These are phyloP conservation scores for Aspergillus oerlinghausenensis DNA, from an alignment of 2,329 filamentous ascomycete species.

Conservation along the genomic window DNA sequence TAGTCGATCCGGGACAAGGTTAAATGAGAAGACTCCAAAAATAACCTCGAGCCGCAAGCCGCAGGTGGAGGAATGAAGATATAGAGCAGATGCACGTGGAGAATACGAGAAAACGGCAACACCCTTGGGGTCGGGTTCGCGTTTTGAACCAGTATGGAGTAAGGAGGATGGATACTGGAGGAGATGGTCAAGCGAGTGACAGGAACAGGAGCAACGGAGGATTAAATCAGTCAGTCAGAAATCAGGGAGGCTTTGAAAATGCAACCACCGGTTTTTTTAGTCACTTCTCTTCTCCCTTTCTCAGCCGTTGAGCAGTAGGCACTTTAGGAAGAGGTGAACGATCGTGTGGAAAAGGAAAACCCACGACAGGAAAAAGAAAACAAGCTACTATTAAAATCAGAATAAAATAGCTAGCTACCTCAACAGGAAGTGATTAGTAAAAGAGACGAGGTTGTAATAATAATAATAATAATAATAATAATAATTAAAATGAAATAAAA, in stretches of 20 bases:
- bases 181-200: conserved; percentile 1
- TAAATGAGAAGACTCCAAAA: conserved; percentile 13
- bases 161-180: conserved; percentile 7
- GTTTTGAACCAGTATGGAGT: not conserved
- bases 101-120: conserved; percentile 25
- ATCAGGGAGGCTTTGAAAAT: not conserved
- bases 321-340: not conserved
- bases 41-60: conserved; percentile 20
- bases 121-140: conserved; percentile 1
- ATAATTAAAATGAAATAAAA: conserved; percentile 4
- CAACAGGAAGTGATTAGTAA: not conserved
- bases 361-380: not conserved
- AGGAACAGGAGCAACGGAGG: conserved; percentile 3
- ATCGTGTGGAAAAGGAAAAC: not conserved
- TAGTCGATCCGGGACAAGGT: not conserved
- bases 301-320: not conserved
- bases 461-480: conserved; percentile 3
- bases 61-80: conserved; percentile 13
- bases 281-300: not conserved
- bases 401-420: not conserved
- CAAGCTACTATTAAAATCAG: not conserved
- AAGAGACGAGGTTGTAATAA: conserved; percentile 1
- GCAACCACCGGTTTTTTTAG: conserved; percentile 4
- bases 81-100: conserved; percentile 19
- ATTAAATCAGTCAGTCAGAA: conserved; percentile 5